These are phyloP conservation scores for Clavulina sp. DNA, from an alignment of 768 basidiomycete genomes.

Conservation along the genomic window DNA sequence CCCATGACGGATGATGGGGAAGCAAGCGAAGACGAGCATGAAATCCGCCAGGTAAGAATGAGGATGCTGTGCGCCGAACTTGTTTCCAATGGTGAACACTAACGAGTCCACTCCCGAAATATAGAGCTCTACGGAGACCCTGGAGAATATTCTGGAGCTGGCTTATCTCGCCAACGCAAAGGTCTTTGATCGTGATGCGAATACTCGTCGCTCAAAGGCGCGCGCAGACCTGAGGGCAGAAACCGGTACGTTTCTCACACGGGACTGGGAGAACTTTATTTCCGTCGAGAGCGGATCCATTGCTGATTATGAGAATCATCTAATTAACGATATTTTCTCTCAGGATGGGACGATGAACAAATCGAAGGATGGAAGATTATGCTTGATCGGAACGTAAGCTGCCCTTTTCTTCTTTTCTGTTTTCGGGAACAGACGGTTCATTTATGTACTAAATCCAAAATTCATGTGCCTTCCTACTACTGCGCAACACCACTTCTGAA, in stretches of 20 bases:
- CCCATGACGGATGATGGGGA: constrained; percentile 29
- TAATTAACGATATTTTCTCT: not conserved
- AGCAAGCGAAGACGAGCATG: constrained; percentile 16
- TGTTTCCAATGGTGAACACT: too few species aligned
- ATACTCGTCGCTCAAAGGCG: constrained; percentile 50
- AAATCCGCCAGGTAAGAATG: constrained; percentile 12
- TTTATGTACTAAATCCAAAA: not conserved
- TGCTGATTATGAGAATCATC: too few species aligned
- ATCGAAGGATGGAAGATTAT: constrained; percentile 87
- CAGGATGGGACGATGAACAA: constrained; percentile 67
- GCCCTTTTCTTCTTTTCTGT: constrained; percentile 2
- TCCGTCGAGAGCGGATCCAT: not conserved
- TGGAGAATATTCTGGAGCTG: constrained; percentile 51
- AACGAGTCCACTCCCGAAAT: not conserved
- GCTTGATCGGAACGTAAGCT: constrained; percentile 70
- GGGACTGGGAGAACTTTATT: not conserved
- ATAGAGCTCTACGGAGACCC: constrained; percentile 12
- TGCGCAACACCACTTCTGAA: constrained; percentile 4
- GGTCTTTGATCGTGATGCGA: constrained; percentile 58
- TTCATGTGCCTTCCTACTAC: not conserved
- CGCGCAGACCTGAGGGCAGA: constrained; percentile 46
- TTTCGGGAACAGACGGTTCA: not conserved
- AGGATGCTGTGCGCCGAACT: not conserved
- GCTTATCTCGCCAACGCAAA: constrained; percentile 61
- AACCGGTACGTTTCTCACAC: constrained; percentile 38